Conservation (phyloP, 192 early-diverging fungal genomes). For the Pilobolus umbonatus region DNA sequence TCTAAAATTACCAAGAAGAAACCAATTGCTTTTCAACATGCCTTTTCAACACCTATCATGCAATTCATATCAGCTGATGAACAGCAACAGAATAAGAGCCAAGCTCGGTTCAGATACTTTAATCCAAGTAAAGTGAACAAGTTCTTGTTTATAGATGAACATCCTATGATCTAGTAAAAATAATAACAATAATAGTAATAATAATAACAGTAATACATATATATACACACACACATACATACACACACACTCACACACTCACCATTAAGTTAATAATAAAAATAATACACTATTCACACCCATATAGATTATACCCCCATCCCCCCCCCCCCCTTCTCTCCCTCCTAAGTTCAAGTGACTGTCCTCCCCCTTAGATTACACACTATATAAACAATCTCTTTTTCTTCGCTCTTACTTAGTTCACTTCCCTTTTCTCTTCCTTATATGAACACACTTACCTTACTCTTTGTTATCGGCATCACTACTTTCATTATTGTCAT, state of each 20-base stretch:
- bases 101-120: constrained; percentile 35
- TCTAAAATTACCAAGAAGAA: not conserved
- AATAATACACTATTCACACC: no score
- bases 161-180: constrained; percentile 26
- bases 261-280: no score
- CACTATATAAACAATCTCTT: no score
- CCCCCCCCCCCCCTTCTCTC: not conserved
- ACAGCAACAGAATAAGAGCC: constrained; percentile 12
- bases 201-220: no score
- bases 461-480: not conserved
- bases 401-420: no score
- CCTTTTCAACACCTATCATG: not conserved
- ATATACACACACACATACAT: no score
- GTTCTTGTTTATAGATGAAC: constrained; percentile 38
- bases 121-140: constrained; percentile 38
- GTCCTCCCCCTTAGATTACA: no score
- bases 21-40: constrained; percentile 23
- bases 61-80: constrained; percentile 6
- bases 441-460: not conserved
- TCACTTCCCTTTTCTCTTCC: not conserved
- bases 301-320: not conserved
- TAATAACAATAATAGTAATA: not conserved
- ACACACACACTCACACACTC: no score
- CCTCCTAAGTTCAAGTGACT: no score
- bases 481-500: not conserved